A percentile compares a stretch with the other conserved stretches of the same genome.
Evolutionary conservation across 495 filamentous ascomycete species (phyloP).

Genomic region (Corynascus novoguineensis): DNA sequence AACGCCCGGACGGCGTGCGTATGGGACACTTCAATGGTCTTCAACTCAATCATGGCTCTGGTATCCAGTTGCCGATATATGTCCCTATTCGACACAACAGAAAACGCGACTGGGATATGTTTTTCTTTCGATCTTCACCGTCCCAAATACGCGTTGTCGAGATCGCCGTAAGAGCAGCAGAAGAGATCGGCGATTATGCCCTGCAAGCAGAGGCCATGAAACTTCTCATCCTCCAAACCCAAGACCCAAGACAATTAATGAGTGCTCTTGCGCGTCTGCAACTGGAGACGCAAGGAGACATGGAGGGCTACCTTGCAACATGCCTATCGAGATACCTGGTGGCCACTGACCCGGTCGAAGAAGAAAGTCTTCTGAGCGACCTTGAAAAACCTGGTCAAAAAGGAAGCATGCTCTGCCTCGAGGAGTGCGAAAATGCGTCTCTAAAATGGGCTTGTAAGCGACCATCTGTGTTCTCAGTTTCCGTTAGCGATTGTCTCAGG

Average conservation of each 20-base stretch:
- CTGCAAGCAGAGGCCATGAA: constrained; percentile 18
- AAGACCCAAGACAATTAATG: constrained; percentile 12
- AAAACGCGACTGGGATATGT: constrained; percentile 18
- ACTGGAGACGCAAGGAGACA: constrained; percentile 20
- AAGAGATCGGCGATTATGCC: constrained; percentile 13
- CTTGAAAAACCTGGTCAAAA: background rate
- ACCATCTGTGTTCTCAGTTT: too few relatives aligned
- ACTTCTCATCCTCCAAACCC: constrained; percentile 16
- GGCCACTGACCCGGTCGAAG: background rate
- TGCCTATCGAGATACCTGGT: constrained; percentile 21
- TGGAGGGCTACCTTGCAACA: constrained; percentile 16
- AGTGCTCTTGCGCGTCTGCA: constrained; percentile 14
- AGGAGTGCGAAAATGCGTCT: background rate
- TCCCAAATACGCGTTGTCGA: constrained; percentile 9
- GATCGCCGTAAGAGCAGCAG: constrained; percentile 16
- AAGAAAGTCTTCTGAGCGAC: constrained; percentile 1
- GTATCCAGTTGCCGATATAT: constrained; percentile 20
- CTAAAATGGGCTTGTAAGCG: constrained; percentile 4
- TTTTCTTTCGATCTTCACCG: constrained; percentile 1
- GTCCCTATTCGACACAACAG: constrained; percentile 11
- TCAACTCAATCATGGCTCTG: background rate
- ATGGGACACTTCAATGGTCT: constrained; percentile 13
- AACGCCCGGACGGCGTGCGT: constrained; percentile 4
- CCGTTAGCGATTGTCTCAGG: too few relatives aligned
- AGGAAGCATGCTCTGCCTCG: background rate